Evolutionary conservation across 1,284 basidiomycete genomes (phyloP).

Genomic region (Sphaerobolus stellatus): DNA sequence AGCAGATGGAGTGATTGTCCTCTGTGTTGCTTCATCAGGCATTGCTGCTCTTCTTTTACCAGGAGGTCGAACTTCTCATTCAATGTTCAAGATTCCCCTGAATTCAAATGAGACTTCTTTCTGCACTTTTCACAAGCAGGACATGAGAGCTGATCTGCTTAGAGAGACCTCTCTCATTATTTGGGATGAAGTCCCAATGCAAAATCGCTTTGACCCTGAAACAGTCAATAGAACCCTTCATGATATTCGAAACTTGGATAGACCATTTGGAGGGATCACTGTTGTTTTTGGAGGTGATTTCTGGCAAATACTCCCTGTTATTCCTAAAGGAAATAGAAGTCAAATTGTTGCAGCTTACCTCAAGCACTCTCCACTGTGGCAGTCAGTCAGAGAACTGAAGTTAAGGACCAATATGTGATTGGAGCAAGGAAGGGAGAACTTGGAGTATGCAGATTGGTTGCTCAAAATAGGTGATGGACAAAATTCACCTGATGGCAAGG

Average conservation of each 20-base stretch:
- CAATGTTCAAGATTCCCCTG: conserved; percentile 44
- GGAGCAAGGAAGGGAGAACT: conserved; percentile 17
- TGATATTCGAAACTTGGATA: conserved; percentile 29
- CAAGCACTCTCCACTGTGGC: conserved; percentile 30
- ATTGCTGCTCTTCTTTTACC: conserved; percentile 42
- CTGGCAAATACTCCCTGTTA: conserved; percentile 41
- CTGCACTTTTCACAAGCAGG: conserved; percentile 32
- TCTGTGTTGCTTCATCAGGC: conserved; percentile 48
- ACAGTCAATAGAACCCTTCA: conserved; percentile 34
- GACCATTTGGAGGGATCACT: conserved; percentile 42
- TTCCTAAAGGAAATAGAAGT: conserved; percentile 28
- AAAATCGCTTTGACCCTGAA: conserved; percentile 30
- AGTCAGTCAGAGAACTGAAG: conserved; percentile 20
- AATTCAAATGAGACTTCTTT: conserved; percentile 29
- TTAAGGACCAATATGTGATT: conserved; percentile 32
- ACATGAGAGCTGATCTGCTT: conserved; percentile 28
- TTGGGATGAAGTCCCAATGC: conserved; percentile 41
- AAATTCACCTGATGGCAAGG: conserved; percentile 13
- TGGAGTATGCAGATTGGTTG: conserved; percentile 32
- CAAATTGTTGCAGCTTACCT: conserved; percentile 32
- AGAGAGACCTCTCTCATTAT: conserved; percentile 31
- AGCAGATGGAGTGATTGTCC: conserved; percentile 29
- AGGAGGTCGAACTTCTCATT: conserved; percentile 45
- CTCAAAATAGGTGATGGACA: conserved; percentile 32
- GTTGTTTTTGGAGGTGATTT: conserved; percentile 46